A percentile compares a stretch with the other conserved stretches of the same genome.
phyloP scores from a whole-genome alignment of 208 protist genomes.

The Leishmania martiniquensis region DNA sequence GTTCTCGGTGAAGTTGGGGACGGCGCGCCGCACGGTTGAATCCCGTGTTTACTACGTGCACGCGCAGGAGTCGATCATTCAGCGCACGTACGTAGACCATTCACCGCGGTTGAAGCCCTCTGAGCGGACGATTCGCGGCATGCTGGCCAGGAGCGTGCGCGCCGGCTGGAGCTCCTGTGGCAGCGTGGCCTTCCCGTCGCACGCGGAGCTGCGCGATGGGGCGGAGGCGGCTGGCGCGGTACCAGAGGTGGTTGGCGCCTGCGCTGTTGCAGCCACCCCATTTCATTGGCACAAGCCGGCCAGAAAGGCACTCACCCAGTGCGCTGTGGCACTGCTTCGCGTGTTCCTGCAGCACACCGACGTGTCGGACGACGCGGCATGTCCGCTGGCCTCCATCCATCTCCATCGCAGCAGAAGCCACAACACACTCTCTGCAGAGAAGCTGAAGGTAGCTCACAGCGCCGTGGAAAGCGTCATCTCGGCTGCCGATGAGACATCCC shows the following conservation, averaged over 20 bases:
- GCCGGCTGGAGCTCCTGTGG: constrained; percentile 54
- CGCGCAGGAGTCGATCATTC: constrained; percentile 30
- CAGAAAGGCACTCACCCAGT: constrained; percentile 48
- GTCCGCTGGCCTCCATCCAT: constrained; percentile 19
- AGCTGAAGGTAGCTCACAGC: constrained; percentile 45
- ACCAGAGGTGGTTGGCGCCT: constrained; percentile 66
- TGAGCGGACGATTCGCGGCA: constrained; percentile 34
- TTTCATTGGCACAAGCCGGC: constrained; percentile 66
- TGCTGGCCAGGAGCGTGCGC: constrained; percentile 68
- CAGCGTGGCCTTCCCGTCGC: constrained; percentile 51
- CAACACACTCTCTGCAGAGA: constrained; percentile 72
- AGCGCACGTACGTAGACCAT: constrained; percentile 27
- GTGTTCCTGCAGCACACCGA: constrained; percentile 34
- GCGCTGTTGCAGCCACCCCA: constrained; percentile 33
- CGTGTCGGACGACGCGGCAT: constrained; percentile 9
- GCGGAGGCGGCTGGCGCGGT: constrained; percentile 40
- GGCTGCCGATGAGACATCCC: constrained; percentile 7
- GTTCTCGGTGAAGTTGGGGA: constrained; percentile 32
- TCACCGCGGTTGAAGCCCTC: constrained; percentile 5
- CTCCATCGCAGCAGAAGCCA: constrained; percentile 39
- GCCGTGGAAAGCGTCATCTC: constrained; percentile 22
- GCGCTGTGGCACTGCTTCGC: constrained; percentile 59
- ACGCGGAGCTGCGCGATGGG: constrained; percentile 75
- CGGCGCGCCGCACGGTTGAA: constrained; percentile 29
- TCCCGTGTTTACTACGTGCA: constrained; percentile 38